Percentiles rank a stretch among this genome's conserved stretches.
Evolutionary conservation across 176 grass and related monocot species (phyloP).

Genomic region (Dactylis glomerata): DNA sequence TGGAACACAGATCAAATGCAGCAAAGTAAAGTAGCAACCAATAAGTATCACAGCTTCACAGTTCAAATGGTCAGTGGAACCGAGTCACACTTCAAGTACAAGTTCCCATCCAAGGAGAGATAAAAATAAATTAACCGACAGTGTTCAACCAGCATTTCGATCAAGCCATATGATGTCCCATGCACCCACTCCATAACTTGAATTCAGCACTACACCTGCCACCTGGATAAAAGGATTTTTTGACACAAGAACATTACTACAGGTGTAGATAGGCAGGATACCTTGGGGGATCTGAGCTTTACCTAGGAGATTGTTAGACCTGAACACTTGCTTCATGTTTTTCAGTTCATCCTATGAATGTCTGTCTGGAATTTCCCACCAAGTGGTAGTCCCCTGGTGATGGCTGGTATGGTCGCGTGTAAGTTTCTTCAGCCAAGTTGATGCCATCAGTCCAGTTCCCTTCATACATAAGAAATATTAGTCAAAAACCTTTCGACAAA

Average conservation of each 20-base stretch:
- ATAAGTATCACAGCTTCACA: not conserved
- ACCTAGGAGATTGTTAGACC: not conserved
- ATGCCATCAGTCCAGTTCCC: constrained; percentile 4
- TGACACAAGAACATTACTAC: not conserved
- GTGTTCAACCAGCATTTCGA: not conserved
- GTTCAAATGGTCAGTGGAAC: not conserved
- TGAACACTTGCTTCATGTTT: not conserved
- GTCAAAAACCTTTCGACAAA: not conserved
- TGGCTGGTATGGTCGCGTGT: not conserved
- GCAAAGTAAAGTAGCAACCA: not conserved
- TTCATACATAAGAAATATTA: not conserved
- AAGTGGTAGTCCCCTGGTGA: not conserved
- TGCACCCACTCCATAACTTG: not conserved
- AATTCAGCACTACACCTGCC: not conserved
- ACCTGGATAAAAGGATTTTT: not conserved
- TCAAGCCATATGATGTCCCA: not conserved
- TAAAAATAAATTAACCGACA: not conserved
- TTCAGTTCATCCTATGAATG: not conserved
- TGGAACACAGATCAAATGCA: not conserved
- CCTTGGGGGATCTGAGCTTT: not conserved
- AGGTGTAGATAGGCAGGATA: not conserved
- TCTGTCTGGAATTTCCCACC: not conserved
- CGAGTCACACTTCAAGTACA: not conserved
- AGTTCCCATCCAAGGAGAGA: not conserved
- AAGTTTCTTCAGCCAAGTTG: not conserved